Conservation (phyloP, 176 grass and related monocot genomes). For the Metroxylon sagu region DNA sequence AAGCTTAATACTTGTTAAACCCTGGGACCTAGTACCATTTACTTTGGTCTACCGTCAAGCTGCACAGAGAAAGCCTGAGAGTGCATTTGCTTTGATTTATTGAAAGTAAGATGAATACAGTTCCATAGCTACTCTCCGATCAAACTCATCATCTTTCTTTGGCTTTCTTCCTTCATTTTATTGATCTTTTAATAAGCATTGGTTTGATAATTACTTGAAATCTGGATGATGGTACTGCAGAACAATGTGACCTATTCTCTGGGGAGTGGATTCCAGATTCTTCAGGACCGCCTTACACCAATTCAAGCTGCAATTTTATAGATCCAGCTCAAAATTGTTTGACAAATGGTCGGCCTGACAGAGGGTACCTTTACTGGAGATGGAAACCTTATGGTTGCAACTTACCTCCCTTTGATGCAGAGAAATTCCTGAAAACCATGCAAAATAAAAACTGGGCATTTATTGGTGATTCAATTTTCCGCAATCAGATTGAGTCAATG, state of each 20-base stretch:
- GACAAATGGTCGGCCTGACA: constrained; percentile 11
- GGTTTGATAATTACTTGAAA: too few relatives aligned
- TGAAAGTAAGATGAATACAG: too few relatives aligned
- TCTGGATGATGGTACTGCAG: neutral
- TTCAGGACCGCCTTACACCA: constrained; percentile 9
- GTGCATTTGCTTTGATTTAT: too few relatives aligned
- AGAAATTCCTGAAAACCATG: constrained; percentile 10
- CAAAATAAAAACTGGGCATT: constrained; percentile 6
- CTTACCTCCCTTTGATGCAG: neutral
- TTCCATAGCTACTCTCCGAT: too few relatives aligned
- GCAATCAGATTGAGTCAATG: constrained; percentile 20
- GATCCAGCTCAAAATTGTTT: constrained; percentile 2
- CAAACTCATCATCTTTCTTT: too few relatives aligned
- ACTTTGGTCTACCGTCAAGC: too few relatives aligned
- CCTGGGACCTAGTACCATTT: too few relatives aligned
- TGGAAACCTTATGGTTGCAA: constrained; percentile 16
- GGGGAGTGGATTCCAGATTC: constrained; percentile 8
- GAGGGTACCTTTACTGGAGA: constrained; percentile 11
- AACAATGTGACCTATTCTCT: constrained; percentile 6
- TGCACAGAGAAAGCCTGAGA: too few relatives aligned
- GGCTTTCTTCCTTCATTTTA: too few relatives aligned
- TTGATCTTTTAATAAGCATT: too few relatives aligned
- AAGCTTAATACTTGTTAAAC: too few relatives aligned
- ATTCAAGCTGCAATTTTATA: constrained; percentile 17
- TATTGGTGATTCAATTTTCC: constrained; percentile 15